Evolutionary conservation across 371 early-diverging fungal species (phyloP), one percentile per base, ranked within the genome.

Genomic region (Massospora cicadina): DNA sequence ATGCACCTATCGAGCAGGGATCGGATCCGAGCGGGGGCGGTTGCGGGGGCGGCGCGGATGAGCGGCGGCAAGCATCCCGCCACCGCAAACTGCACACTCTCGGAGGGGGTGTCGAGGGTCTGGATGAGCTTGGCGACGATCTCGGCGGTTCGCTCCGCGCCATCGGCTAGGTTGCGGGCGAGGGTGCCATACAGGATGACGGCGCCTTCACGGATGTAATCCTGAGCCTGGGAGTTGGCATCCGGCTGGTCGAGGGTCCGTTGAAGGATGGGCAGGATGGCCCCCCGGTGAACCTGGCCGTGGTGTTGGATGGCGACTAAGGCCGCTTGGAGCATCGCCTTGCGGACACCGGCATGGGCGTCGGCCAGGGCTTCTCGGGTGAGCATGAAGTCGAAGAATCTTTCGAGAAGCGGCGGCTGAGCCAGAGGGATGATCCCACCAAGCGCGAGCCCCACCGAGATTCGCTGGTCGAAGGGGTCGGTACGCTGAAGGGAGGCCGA

Each of bases 51-150:
- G 65, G 76, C 77, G 71, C 89, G 89, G 66, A 92, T 79, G 59
- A 97, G 75, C n/a, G 90, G 86, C n/a, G 94, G 91, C 65, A 98
- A 75, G 68, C 97, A 95, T 65, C 92, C 86, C 3, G 90, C 79
- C 21, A 96, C 96, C 21, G 96, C 95, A 27, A 84, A 78, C 75
- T 98, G 98, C 24, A 98, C 97, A 2, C 88, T 71, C 73, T 97
- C 98, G 0, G 94, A 89, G 1, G 98, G 98, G 12, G 96, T 98
- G 58, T 85, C 79, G 59, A 97, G 77, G 0, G 98, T 88, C 24
- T 83, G 91, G 31, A 95, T 78, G 61, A 98, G 74, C 69, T 86
- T 90, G 33, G 84, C 82, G 3, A 96, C 85, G 32, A 91, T 90
- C 7, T 80, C 78, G 0, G 81, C 82, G 33, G 95, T 84, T 70